Conservation (phyloP, 306 rosid genomes). For the Vachellia pachyceras region DNA sequence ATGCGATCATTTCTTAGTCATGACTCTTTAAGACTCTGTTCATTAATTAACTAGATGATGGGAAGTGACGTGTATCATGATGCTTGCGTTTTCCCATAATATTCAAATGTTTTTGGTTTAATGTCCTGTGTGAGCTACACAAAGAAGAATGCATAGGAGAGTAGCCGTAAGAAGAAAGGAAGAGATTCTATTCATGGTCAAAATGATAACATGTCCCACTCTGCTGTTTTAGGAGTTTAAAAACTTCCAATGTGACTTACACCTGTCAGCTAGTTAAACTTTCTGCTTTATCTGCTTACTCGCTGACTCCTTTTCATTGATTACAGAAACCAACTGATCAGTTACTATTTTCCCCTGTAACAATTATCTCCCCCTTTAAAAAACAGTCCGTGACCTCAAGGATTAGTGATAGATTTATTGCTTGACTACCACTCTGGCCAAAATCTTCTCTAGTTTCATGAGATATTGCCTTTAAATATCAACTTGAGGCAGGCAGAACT, state of each 20-base stretch:
- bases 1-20: constrained; percentile 20
- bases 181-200: not conserved
- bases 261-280: not conserved
- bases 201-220: constrained; percentile 1
- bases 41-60: not conserved
- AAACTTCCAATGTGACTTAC: not conserved
- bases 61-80: not conserved
- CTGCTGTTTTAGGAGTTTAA: not conserved
- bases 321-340: not conserved
- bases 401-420: not conserved
- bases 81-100: constrained; percentile 16
- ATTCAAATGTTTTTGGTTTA: constrained; percentile 3
- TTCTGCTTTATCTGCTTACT: not conserved
- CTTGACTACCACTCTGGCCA: not conserved
- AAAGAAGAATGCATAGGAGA: not conserved
- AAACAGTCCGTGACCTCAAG: not conserved
- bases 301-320: not conserved
- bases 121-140: not conserved
- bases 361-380: not conserved
- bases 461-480: not conserved
- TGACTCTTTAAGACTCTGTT: constrained; percentile 5
- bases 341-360: not conserved
- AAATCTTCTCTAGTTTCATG: not conserved
- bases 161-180: not conserved
- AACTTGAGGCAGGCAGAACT: not conserved